Percentiles rank a stretch among this genome's conserved stretches.
phyloP scores from a whole-genome alignment of 164 flowering plant genomes.

The Macadamia integrifolia region DNA sequence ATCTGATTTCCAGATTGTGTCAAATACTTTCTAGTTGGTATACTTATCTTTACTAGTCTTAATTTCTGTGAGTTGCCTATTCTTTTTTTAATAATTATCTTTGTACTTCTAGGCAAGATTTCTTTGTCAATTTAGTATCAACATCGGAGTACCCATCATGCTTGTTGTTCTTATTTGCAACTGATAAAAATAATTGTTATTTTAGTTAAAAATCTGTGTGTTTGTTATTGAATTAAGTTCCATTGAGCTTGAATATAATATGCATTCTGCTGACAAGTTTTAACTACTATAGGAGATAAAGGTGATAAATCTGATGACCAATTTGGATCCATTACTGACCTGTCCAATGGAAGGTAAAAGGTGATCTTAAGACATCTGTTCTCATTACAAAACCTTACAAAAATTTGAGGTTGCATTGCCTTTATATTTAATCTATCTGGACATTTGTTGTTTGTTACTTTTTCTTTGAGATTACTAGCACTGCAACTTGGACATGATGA shows the following conservation, averaged over 20 bases:
- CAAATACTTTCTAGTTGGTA: no score
- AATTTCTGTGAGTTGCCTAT: no score
- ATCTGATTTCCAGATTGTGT: no score
- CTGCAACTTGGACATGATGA: neutral
- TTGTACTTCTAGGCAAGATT: no score
- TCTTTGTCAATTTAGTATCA: no score
- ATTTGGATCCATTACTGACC: conserved; percentile 11
- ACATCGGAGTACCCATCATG: no score
- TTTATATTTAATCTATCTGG: neutral
- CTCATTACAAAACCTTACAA: neutral
- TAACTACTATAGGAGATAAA: conserved; percentile 18
- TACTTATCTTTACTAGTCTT: no score
- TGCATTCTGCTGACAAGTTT: neutral
- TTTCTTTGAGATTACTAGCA: neutral
- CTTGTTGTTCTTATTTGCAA: no score
- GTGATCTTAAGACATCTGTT: conserved; percentile 10
- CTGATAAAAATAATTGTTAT: no score
- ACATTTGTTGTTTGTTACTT: neutral
- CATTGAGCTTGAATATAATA: neutral
- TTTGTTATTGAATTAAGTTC: neutral
- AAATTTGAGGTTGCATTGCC: neutral
- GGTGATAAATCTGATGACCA: conserved; percentile 24
- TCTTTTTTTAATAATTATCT: no score
- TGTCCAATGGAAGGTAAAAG: conserved; percentile 40
- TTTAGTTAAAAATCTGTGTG: neutral